Evolutionary conservation across 257 asterid genomes (phyloP).

Genomic region (Forsythia viridissima): DNA sequence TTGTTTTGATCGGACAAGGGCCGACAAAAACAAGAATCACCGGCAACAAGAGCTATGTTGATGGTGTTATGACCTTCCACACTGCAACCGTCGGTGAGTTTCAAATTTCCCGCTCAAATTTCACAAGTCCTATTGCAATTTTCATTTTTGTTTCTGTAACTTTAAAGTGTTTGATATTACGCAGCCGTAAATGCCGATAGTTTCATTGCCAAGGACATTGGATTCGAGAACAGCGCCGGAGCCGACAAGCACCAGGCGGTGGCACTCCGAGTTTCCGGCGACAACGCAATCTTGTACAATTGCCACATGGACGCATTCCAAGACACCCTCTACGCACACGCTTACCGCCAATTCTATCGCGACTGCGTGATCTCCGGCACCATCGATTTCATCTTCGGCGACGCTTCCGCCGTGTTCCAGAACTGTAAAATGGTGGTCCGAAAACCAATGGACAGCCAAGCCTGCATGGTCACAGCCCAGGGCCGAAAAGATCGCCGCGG

Average conservation of each 20-base stretch:
- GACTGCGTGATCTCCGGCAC: constrained; percentile 73
- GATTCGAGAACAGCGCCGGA: constrained; percentile 79
- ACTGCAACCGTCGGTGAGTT: constrained; percentile 47
- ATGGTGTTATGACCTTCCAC: constrained; percentile 32
- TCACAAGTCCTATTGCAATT: background rate
- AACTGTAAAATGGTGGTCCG: constrained; percentile 61
- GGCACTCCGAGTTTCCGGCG: constrained; percentile 77
- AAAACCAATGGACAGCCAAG: constrained; percentile 63
- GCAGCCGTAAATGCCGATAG: constrained; percentile 63
- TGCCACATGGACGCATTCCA: constrained; percentile 71
- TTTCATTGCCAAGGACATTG: constrained; percentile 71
- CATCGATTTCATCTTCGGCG: constrained; percentile 80
- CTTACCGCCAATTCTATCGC: constrained; percentile 71
- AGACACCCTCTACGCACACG: constrained; percentile 75
- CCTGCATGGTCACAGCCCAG: constrained; percentile 88
- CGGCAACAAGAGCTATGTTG: constrained; percentile 30
- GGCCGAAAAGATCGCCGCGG: constrained; percentile 65
- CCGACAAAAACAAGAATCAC: constrained; percentile 42
- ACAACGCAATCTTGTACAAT: constrained; percentile 53
- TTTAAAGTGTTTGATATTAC: background rate
- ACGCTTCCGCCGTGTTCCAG: constrained; percentile 65
- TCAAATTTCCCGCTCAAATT: background rate
- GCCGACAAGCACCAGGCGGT: constrained; percentile 64
- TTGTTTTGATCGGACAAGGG: constrained; percentile 46
- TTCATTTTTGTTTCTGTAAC: background rate